Evolutionary conservation across 345 rosid species (phyloP), one percentile per base, ranked within the genome.

Genomic region (Arabidopsis suecica): DNA sequence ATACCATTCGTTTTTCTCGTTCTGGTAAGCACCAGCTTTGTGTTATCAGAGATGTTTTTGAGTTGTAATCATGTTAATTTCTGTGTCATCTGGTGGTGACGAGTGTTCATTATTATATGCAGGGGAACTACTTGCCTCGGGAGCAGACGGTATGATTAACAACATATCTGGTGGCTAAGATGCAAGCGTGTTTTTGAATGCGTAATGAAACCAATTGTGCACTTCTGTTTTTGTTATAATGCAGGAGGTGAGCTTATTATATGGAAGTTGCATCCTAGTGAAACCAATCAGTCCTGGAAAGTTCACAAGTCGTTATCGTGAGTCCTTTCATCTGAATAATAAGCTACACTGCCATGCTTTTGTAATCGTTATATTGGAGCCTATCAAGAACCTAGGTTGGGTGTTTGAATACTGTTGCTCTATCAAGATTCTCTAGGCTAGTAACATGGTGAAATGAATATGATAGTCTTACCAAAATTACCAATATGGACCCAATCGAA

Each of bases 71-170:
- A 40, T 75, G 79, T 50, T 38, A n/a, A 42, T 3, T 20, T n/a
- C 0, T 73, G 48, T 32, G 48, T 10, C 20, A 28, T 33, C 23
- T 61, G 9, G 34, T 69, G 41, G 1, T 69, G 50, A 62, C 5
- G 65, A 34, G 10, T 53, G 65, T 37, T 56, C 62, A 0, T 63
- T 37, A 30, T 47, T 12, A 42, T 73, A 3, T 84, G 84, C 88
- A 94, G 97, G 98, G 53, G 97, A 94, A 56, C 85, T 81, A 34
- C 91, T 94, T 82, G 95, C 98, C 59, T 94, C 98, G 3, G 98
- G 97, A 78, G 98, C 96, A 62, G 98, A 91, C 83, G 98, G 98
- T 91, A 86, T 66, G 85, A 6, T 47, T 51, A 40, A 40, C 1
- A 65, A 45, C 37, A 42, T 60, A 36, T 55, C 25, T 36, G 18